Evolutionary conservation across 371 early-diverging fungal genomes (phyloP).

Genomic region (Sporodiniella umbellata): DNA sequence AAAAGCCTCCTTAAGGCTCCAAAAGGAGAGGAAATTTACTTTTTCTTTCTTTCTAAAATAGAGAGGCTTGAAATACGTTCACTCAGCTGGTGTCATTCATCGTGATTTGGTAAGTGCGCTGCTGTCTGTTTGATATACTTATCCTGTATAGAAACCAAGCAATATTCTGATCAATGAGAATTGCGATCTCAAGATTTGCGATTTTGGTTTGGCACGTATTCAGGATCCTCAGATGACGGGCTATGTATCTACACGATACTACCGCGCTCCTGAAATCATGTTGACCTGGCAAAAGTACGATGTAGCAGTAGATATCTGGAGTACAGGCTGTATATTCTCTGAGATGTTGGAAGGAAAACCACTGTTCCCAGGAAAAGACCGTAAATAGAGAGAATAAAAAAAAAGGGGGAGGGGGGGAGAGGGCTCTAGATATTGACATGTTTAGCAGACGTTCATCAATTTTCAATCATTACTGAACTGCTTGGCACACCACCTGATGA

Average conservation of each 20-base stretch:
- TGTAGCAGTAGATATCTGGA: constrained; percentile 99
- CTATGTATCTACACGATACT: constrained; percentile 97
- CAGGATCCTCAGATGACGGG: constrained; percentile 94
- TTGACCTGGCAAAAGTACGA: constrained; percentile 98
- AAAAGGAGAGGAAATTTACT: too few relatives aligned
- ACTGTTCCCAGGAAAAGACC: constrained; percentile 96
- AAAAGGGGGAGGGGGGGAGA: too few relatives aligned
- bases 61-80: constrained; percentile 90
- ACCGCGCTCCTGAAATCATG: constrained; percentile 99
- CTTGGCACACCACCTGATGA: constrained; percentile 93
- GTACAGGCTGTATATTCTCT: constrained; percentile 98
- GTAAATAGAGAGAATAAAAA: constrained; percentile 36
- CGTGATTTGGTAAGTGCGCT: constrained; percentile 76
- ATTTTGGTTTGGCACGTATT: constrained; percentile 94
- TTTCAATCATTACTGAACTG: constrained; percentile 90
- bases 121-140: not conserved
- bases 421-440: not conserved
- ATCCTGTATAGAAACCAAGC: constrained; percentile 80
- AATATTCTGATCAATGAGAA: constrained; percentile 95
- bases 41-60: constrained; percentile 16
- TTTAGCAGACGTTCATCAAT: constrained; percentile 83
- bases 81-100: constrained; percentile 94
- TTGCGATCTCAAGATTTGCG: constrained; percentile 97
- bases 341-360: constrained; percentile 97
- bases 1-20: too few relatives aligned